These are phyloP conservation scores for Arthrobotrys entomopaga DNA, from an alignment of 2,329 filamentous ascomycete genomes.

Conservation along the genomic window DNA sequence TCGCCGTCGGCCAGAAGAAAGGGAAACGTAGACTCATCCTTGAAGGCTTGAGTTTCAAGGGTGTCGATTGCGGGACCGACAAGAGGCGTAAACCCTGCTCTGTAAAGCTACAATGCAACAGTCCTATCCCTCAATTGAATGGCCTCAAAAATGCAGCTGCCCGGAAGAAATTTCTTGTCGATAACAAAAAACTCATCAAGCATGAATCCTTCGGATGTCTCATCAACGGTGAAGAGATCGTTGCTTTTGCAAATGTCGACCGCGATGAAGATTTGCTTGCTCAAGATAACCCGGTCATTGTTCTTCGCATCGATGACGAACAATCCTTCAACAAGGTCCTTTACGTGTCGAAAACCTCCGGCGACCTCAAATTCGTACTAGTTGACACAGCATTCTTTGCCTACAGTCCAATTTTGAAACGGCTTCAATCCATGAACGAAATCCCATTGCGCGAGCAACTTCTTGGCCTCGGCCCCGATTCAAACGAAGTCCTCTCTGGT, in stretches of 20 bases:
- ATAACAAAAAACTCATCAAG: conserved; percentile 67
- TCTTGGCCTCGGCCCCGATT: conserved; percentile 60
- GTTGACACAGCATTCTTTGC: conserved; percentile 75
- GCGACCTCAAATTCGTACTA: conserved; percentile 66
- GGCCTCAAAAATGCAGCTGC: conserved; percentile 57
- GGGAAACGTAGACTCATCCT: conserved; percentile 62
- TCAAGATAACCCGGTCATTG: conserved; percentile 65
- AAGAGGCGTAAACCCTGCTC: conserved; percentile 60
- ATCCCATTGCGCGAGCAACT: conserved; percentile 69
- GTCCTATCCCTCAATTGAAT: conserved; percentile 65
- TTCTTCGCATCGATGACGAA: conserved; percentile 67
- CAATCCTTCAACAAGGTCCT: conserved; percentile 66
- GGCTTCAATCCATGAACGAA: conserved; percentile 69
- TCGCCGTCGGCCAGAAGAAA: conserved; percentile 66
- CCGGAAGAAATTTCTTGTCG: conserved; percentile 65
- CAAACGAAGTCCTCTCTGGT: conserved; percentile 50
- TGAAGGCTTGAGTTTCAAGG: conserved; percentile 61
- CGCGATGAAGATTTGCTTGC: conserved; percentile 66
- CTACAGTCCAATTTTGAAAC: conserved; percentile 73
- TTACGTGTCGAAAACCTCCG: conserved; percentile 62
- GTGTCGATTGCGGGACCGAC: conserved; percentile 62
- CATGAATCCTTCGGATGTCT: conserved; percentile 73
- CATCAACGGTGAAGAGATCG: conserved; percentile 65
- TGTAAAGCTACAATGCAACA: conserved; percentile 63
- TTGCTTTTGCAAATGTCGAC: conserved; percentile 71